These are phyloP conservation scores for Rhizopus delemar DNA, from an alignment of 371 early-diverging fungal genomes.

Conservation along the genomic window DNA sequence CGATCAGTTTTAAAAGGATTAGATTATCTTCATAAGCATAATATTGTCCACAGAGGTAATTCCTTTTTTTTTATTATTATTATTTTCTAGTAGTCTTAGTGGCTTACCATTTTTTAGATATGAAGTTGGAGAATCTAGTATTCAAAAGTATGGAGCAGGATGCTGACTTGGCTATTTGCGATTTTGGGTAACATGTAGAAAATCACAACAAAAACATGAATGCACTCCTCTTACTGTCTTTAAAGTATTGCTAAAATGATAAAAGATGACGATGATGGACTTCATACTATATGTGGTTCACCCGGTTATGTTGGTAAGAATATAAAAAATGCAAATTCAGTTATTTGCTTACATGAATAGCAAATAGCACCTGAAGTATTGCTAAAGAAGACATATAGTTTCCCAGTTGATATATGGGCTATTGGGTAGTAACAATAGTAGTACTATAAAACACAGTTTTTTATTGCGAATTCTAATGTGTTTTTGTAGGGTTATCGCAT, in stretches of 20 bases:
- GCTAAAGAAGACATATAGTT: conserved; percentile 65
- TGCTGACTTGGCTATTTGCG: conserved; percentile 61
- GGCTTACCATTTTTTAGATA: conserved; percentile 41
- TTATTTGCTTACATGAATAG: not conserved
- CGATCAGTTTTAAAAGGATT: conserved; percentile 62
- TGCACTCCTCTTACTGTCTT: not conserved
- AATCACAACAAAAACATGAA: not conserved
- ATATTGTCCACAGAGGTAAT: conserved; percentile 69
- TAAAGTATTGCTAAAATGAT: conserved; percentile 53
- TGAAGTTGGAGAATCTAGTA: conserved; percentile 81
- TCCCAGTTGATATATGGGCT: conserved; percentile 85
- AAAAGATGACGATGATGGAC: conserved; percentile 49
- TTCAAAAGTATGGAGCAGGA: conserved; percentile 61
- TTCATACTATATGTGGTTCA: conserved; percentile 62
- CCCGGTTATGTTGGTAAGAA: conserved; percentile 48
- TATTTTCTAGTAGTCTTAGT: not conserved
- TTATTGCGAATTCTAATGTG: not conserved
- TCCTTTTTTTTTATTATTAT: conserved; percentile 10
- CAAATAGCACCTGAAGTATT: conserved; percentile 81
- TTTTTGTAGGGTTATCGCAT: conserved; percentile 57
- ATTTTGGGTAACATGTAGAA: conserved; percentile 58
- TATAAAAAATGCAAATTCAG: not conserved
- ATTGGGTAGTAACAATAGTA: conserved; percentile 45
- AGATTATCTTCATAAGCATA: conserved; percentile 66
- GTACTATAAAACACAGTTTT: not conserved